Conservation (phyloP, 2,329 filamentous ascomycete species). For the Blastomyces parvus region DNA sequence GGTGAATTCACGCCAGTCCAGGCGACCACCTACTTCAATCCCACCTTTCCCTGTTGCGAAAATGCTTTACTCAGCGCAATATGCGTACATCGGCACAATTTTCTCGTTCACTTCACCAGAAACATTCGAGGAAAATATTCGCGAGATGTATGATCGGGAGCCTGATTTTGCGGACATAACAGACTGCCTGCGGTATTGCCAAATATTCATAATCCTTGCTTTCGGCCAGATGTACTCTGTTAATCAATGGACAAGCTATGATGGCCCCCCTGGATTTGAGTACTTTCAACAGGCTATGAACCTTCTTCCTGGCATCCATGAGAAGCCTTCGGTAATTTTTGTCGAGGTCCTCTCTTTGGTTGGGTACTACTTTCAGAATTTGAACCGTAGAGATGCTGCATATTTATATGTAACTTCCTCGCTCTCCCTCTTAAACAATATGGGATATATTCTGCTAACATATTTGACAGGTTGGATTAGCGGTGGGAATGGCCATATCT, state of each 20-base stretch:
- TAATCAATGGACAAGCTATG: constrained; percentile 46
- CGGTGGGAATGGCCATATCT: constrained; percentile 49
- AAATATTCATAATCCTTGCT: constrained; percentile 45
- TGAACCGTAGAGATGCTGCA: constrained; percentile 47
- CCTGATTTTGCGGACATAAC: constrained; percentile 38
- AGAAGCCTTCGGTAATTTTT: constrained; percentile 46
- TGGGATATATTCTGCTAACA: constrained; percentile 10
- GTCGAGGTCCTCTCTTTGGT: constrained; percentile 48
- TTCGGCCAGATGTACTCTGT: constrained; percentile 50
- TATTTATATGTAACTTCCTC: constrained; percentile 39
- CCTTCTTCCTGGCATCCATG: constrained; percentile 47
- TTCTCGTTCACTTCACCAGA: constrained; percentile 44
- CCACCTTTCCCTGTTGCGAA: constrained; percentile 45
- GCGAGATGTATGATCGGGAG: constrained; percentile 36
- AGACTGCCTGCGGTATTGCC: constrained; percentile 43
- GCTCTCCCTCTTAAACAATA: neutral
- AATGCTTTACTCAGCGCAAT: constrained; percentile 44
- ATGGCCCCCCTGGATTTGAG: constrained; percentile 47
- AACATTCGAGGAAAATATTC: constrained; percentile 40
- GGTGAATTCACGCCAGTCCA: constrained; percentile 10
- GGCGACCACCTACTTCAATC: constrained; percentile 30
- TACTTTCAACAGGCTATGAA: constrained; percentile 46
- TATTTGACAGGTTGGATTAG: constrained; percentile 38
- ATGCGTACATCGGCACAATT: constrained; percentile 49
- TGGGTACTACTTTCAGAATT: constrained; percentile 50